These are phyloP conservation scores for Citrus maxima DNA, from an alignment of 345 rosid species.

Conservation along the genomic window DNA sequence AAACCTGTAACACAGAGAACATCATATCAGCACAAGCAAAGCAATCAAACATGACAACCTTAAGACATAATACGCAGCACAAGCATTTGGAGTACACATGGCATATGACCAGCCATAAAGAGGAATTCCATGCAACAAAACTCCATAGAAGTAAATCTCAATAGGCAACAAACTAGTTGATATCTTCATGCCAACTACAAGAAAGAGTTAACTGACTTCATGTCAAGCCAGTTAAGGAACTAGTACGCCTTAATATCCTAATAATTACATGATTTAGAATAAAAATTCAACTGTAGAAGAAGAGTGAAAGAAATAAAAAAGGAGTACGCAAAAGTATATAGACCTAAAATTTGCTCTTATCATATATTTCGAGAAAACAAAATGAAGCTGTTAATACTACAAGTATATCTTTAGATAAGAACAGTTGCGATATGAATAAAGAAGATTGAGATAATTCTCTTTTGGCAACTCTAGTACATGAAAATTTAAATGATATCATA, in stretches of 20 bases:
- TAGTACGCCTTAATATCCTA: neutral
- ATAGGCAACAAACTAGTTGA: neutral
- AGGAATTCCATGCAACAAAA: neutral
- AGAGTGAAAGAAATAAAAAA: neutral
- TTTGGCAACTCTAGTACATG: neutral
- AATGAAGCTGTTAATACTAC: neutral
- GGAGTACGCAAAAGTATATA: neutral
- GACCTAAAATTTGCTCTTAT: neutral
- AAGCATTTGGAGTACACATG: neutral
- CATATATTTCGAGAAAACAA: neutral
- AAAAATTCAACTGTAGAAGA: neutral
- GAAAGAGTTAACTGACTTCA: neutral
- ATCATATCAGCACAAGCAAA: slow-evolving; percentile 11
- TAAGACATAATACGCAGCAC: neutral
- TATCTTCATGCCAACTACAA: neutral
- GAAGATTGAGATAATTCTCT: neutral
- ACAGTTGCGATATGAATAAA: neutral
- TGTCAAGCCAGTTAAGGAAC: neutral
- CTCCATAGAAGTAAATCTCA: neutral
- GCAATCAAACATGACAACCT: slow-evolving; percentile 4
- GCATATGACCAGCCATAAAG: neutral
- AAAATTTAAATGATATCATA: neutral
- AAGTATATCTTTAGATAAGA: neutral
- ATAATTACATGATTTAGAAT: neutral
- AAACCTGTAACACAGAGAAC: slow-evolving; percentile 53